Percentiles rank a stretch among this genome's conserved stretches.
Evolutionary conservation across 2,329 filamentous ascomycete species (phyloP).

Genomic region (Clonostachys sp.): DNA sequence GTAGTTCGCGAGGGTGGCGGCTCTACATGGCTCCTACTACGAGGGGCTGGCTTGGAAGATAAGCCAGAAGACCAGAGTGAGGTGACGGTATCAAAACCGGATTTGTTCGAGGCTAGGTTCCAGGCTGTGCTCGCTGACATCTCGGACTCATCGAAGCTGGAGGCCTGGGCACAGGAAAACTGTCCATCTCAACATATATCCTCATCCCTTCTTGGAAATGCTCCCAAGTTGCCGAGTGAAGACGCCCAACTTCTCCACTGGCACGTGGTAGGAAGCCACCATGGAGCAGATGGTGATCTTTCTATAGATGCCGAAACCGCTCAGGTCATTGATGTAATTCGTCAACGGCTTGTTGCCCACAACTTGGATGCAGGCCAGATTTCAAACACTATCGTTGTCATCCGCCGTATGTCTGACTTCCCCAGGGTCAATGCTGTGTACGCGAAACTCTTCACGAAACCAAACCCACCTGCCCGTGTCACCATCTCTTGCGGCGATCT

Average conservation of each 20-base stretch:
- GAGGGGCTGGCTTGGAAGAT: slow-evolving; percentile 45
- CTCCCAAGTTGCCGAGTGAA: slow-evolving; percentile 1
- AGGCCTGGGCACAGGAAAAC: background rate
- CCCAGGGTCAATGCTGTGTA: slow-evolving; percentile 71
- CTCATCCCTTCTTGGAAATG: slow-evolving; percentile 5
- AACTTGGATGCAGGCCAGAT: slow-evolving; percentile 29
- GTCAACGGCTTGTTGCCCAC: slow-evolving; percentile 25
- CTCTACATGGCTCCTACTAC: slow-evolving; percentile 66
- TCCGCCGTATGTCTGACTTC: slow-evolving; percentile 80
- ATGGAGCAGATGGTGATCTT: slow-evolving; percentile 6
- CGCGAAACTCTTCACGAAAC: slow-evolving; percentile 64
- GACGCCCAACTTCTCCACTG: slow-evolving; percentile 24
- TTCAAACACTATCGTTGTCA: slow-evolving; percentile 58
- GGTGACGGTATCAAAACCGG: slow-evolving; percentile 48
- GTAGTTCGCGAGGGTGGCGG: slow-evolving; percentile 69
- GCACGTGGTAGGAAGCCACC: slow-evolving; percentile 23
- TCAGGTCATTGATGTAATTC: slow-evolving; percentile 41
- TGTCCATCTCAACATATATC: background rate
- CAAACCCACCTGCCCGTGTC: slow-evolving; percentile 81
- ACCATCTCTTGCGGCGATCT: slow-evolving; percentile 72
- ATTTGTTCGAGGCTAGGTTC: slow-evolving; percentile 62
- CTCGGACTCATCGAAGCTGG: background rate
- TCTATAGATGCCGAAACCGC: slow-evolving; percentile 42
- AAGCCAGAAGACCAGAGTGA: slow-evolving; percentile 20
- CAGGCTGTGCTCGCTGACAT: slow-evolving; percentile 15